phyloP scores from a whole-genome alignment of 371 early-diverging fungal species.

The Mortierella sp. region DNA sequence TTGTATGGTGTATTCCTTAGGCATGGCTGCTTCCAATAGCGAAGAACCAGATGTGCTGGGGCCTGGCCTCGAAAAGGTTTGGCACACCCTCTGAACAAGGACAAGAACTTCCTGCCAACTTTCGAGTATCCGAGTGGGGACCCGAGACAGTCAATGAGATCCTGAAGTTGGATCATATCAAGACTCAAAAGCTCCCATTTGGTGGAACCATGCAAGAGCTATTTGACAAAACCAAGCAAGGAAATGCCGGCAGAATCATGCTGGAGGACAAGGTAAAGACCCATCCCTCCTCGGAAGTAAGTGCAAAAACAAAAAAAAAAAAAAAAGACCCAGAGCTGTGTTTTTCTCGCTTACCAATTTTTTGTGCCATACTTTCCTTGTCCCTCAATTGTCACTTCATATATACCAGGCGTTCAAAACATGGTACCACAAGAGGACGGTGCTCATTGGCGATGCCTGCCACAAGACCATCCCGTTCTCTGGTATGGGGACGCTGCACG shows the following conservation, averaged over 20 bases:
- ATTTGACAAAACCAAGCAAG: constrained; percentile 32
- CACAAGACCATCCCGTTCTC: constrained; percentile 38
- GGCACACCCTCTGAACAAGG: constrained; percentile 9
- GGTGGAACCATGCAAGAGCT: constrained; percentile 28
- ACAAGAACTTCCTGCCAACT: constrained; percentile 9
- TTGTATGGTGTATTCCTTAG: too few relatives aligned
- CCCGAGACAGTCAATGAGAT: constrained; percentile 30
- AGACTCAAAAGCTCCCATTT: constrained; percentile 17
- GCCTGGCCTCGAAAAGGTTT: constrained; percentile 9
- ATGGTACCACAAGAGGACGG: constrained; percentile 38
- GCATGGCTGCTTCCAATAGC: constrained; percentile 25
- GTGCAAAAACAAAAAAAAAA: too few relatives aligned
- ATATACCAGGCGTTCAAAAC: constrained; percentile 27
- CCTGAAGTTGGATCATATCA: constrained; percentile 18
- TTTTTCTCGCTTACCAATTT: too few relatives aligned
- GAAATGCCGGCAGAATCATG: constrained; percentile 23
- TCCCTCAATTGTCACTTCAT: too few relatives aligned
- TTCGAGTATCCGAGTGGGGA: constrained; percentile 36
- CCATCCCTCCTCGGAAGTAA: background rate
- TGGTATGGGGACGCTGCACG: constrained; percentile 31
- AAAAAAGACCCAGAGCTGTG: too few relatives aligned
- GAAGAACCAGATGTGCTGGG: constrained; percentile 28
- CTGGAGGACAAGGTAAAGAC: constrained; percentile 37
- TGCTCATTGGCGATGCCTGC: constrained; percentile 44
- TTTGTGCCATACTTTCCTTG: too few relatives aligned